A percentile compares a stretch with the other conserved stretches of the same genome.
phyloP scores from a whole-genome alignment of 176 grass and related monocot genomes.

The Musa acuminata region DNA sequence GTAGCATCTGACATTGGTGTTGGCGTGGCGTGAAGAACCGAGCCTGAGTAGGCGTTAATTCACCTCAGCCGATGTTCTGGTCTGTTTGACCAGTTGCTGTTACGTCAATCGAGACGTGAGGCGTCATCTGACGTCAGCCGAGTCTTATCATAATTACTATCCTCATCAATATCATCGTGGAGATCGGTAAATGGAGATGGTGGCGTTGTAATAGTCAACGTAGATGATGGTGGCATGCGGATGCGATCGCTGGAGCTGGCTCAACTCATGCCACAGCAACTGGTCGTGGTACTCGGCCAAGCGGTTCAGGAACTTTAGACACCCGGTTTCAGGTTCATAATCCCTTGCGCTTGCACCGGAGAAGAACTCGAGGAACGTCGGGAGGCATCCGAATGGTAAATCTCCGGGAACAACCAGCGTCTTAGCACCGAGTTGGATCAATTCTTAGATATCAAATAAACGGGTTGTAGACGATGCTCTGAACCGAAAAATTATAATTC shows the following conservation, averaged over 20 bases:
- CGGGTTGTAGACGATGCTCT: neutral
- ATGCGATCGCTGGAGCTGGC: neutral
- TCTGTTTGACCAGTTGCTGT: no score
- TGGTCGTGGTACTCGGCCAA: neutral
- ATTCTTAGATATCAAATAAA: neutral
- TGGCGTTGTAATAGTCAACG: neutral
- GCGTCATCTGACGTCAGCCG: no score
- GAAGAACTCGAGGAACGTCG: neutral
- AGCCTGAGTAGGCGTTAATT: no score
- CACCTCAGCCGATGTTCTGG: no score
- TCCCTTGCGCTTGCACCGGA: neutral
- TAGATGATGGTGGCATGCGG: neutral
- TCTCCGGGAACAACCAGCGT: neutral
- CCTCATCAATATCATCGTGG: no score
- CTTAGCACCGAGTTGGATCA: slow-evolving; percentile 3
- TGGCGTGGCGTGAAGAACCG: no score
- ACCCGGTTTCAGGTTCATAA: neutral
- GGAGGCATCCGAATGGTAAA: slow-evolving; percentile 6
- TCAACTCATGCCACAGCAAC: neutral
- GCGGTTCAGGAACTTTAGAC: neutral
- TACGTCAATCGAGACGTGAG: no score
- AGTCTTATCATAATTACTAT: no score
- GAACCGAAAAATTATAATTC: neutral
- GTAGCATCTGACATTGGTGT: no score
- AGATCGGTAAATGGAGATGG: neutral